Evolutionary conservation across 2,329 filamentous ascomycete species (phyloP).

Genomic region (Apiospora aurea): DNA sequence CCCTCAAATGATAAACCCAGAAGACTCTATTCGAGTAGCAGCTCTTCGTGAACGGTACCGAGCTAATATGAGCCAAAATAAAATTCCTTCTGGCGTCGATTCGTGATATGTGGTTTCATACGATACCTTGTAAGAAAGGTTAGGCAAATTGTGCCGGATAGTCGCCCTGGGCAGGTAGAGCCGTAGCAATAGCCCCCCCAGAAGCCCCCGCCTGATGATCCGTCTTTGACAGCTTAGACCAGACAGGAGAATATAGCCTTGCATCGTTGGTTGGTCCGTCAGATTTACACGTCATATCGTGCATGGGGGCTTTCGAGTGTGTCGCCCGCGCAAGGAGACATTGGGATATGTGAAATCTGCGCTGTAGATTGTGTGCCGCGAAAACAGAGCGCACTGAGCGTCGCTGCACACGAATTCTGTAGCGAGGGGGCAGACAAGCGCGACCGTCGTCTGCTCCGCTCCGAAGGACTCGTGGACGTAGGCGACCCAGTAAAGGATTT

Average conservation of each 20-base stretch:
- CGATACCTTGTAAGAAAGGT: background rate
- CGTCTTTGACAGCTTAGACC: background rate
- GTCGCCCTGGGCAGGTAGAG: background rate
- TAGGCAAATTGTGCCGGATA: background rate
- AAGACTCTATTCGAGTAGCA: background rate
- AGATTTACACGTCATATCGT: background rate
- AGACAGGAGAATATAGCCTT: background rate
- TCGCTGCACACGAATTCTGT: constrained; percentile 11
- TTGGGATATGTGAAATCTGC: background rate
- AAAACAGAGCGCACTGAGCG: constrained; percentile 21
- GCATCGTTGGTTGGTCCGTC: background rate
- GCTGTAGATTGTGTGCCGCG: constrained; percentile 2
- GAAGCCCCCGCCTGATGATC: no score
- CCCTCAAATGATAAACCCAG: background rate
- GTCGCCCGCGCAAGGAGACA: constrained; percentile 16
- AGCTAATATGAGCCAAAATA: background rate
- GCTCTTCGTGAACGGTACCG: background rate
- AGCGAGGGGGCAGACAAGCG: constrained; percentile 11
- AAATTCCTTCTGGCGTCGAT: background rate
- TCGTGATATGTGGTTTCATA: background rate
- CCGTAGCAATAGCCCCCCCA: background rate
- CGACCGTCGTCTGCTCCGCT: constrained; percentile 1
- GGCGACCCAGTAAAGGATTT: constrained; percentile 14
- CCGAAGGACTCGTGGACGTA: background rate
- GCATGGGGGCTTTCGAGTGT: background rate